Percentiles rank a stretch among this genome's conserved stretches.
These are phyloP conservation scores for Bimuria novae-zelandiae DNA, from an alignment of 2,329 filamentous ascomycete genomes.

Conservation along the genomic window DNA sequence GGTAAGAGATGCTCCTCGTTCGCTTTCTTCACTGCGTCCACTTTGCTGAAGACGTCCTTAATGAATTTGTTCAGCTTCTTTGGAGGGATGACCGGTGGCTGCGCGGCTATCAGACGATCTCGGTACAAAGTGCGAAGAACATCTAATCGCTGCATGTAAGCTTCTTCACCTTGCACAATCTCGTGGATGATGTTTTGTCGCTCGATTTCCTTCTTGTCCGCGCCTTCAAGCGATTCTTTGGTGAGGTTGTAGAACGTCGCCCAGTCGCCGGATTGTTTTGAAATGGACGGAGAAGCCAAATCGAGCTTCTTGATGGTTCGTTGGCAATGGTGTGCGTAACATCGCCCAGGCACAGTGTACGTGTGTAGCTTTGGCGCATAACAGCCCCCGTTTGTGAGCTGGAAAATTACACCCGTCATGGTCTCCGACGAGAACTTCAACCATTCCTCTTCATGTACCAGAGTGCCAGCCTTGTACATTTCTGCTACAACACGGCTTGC, in stretches of 20 bases:
- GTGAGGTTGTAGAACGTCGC: slow-evolving; percentile 83
- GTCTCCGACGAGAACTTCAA: slow-evolving; percentile 83
- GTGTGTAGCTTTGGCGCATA: slow-evolving; percentile 84
- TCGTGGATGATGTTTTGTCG: slow-evolving; percentile 95
- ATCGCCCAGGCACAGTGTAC: slow-evolving; percentile 71
- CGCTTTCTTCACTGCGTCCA: slow-evolving; percentile 83
- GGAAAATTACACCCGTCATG: slow-evolving; percentile 89
- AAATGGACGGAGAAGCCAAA: slow-evolving; percentile 71
- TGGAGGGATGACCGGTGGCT: slow-evolving; percentile 80
- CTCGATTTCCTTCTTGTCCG: slow-evolving; percentile 84
- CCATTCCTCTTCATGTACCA: slow-evolving; percentile 95
- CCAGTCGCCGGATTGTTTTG: slow-evolving; percentile 77
- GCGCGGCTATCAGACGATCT: slow-evolving; percentile 72
- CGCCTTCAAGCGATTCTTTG: slow-evolving; percentile 72
- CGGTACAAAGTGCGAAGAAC: slow-evolving; percentile 85
- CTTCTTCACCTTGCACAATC: slow-evolving; percentile 90
- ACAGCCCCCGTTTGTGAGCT: slow-evolving; percentile 88
- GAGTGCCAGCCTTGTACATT: slow-evolving; percentile 77
- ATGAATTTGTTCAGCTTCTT: slow-evolving; percentile 81
- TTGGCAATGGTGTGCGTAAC: slow-evolving; percentile 93
- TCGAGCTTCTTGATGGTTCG: slow-evolving; percentile 94
- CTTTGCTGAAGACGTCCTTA: slow-evolving; percentile 83
- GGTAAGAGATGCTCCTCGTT: slow-evolving; percentile 92
- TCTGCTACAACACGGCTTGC: slow-evolving; percentile 75
- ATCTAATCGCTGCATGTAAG: slow-evolving; percentile 86